Conservation (phyloP, 2,329 filamentous ascomycete genomes). For the Didymella sp. region DNA sequence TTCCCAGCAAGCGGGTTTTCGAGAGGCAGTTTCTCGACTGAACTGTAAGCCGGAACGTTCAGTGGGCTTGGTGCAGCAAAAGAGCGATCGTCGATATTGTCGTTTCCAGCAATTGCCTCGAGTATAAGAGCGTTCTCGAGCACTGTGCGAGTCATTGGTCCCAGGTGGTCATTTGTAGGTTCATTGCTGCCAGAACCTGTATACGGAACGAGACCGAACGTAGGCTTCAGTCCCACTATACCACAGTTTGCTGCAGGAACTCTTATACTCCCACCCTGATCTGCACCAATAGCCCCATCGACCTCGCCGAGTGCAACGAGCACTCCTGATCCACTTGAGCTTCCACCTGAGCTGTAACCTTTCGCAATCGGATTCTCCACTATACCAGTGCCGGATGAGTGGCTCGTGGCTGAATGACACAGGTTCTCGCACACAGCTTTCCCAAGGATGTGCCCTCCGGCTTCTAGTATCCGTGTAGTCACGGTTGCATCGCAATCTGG, state of each 20-base stretch:
- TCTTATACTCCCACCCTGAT: slow-evolving; percentile 58
- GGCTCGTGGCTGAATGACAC: slow-evolving; percentile 41
- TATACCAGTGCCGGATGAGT: slow-evolving; percentile 50
- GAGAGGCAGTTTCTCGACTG: slow-evolving; percentile 17
- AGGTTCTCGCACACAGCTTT: slow-evolving; percentile 46
- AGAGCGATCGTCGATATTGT: slow-evolving; percentile 43
- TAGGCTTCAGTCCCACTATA: slow-evolving; percentile 48
- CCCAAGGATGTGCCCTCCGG: slow-evolving; percentile 36
- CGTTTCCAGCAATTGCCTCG: slow-evolving; percentile 39
- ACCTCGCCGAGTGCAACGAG: slow-evolving; percentile 55
- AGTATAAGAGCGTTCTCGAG: slow-evolving; percentile 32
- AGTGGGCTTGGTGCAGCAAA: slow-evolving; percentile 27
- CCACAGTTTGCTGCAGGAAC: slow-evolving; percentile 53
- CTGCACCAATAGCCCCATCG: slow-evolving; percentile 58
- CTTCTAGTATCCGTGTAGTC: slow-evolving; percentile 39
- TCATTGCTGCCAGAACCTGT: slow-evolving; percentile 52
- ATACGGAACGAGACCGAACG: slow-evolving; percentile 59
- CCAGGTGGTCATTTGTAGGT: slow-evolving; percentile 55
- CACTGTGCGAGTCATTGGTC: slow-evolving; percentile 38
- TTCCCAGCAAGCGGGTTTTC: slow-evolving; percentile 37
- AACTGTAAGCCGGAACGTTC: slow-evolving; percentile 38
- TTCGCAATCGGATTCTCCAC: slow-evolving; percentile 56
- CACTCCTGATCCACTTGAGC: slow-evolving; percentile 57
- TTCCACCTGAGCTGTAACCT: slow-evolving; percentile 60
- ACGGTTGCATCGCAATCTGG: slow-evolving; percentile 39